These are phyloP conservation scores for Avena sativa DNA, from an alignment of 176 grass and related monocot genomes.

Conservation along the genomic window DNA sequence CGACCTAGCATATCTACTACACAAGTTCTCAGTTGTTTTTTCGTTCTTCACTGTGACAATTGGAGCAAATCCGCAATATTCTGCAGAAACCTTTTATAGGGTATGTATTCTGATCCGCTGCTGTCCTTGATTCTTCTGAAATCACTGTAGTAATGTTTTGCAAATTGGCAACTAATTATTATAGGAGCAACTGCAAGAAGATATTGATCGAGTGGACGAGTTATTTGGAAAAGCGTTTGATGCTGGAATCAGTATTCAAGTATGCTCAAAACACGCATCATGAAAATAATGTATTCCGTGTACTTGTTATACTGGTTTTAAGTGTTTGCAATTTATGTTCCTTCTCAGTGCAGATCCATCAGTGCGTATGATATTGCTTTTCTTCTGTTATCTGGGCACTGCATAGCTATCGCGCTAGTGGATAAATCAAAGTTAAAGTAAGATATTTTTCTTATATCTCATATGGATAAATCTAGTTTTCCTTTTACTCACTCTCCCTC, in stretches of 20 bases:
- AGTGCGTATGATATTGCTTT: constrained; percentile 80
- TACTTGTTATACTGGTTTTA: constrained; percentile 33
- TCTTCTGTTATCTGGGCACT: constrained; percentile 79
- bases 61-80: constrained; percentile 89
- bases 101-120: constrained; percentile 40
- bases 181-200: constrained; percentile 97
- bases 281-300: constrained; percentile 18
- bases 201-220: constrained; percentile 71
- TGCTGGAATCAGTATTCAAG: constrained; percentile 93
- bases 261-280: constrained; percentile 45
- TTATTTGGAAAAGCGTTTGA: constrained; percentile 86
- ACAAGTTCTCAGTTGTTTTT: constrained; percentile 88
- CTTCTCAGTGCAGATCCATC: constrained; percentile 93
- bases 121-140: constrained; percentile 17
- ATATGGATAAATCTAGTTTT: background rate
- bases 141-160: constrained; percentile 21
- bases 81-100: constrained; percentile 83
- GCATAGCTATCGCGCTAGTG: constrained; percentile 89
- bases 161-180: constrained; percentile 27
- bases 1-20: constrained; percentile 81
- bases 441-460: background rate
- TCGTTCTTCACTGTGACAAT: constrained; percentile 92
- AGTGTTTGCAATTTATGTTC: constrained; percentile 54
- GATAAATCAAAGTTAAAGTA: constrained; percentile 96
- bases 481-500: background rate